Conservation (phyloP, 1,284 basidiomycete species). For the Boletus sp. region DNA sequence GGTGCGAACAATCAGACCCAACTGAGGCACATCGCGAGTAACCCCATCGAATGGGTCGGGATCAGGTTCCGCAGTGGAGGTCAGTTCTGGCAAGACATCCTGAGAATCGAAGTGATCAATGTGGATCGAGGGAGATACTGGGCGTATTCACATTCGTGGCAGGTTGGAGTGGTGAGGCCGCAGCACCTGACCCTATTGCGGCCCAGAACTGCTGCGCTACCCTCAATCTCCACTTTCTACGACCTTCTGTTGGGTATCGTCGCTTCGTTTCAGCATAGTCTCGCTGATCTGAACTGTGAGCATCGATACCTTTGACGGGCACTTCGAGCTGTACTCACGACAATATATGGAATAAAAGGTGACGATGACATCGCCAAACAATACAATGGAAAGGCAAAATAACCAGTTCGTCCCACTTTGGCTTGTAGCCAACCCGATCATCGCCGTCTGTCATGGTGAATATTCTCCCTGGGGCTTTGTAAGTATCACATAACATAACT, state of each 20-base stretch:
- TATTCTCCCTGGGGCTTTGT: not conserved
- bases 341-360: conserved; percentile 17
- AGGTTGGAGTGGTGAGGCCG: conserved; percentile 14
- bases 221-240: conserved; percentile 39
- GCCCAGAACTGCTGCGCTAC: conserved; percentile 40
- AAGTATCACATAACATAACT: not conserved
- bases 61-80: conserved; percentile 38
- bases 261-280: conserved; percentile 36
- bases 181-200: conserved; percentile 19
- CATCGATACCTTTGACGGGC: not conserved
- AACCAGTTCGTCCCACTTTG: not conserved
- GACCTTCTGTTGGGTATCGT: conserved; percentile 36
- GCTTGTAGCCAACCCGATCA: not conserved
- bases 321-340: conserved; percentile 15
- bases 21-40: conserved; percentile 31
- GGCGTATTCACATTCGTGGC: conserved; percentile 13
- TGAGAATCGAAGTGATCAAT: conserved; percentile 13
- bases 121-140: not conserved
- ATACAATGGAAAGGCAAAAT: not conserved
- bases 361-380: conserved; percentile 18
- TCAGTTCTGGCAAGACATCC: conserved; percentile 22
- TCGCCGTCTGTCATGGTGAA: not conserved
- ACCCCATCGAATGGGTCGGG: conserved; percentile 45
- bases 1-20: conserved; percentile 62
- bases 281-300: conserved; percentile 28